Conservation (phyloP, 768 basidiomycete genomes). For the Gloeopeniophorella convolvens region DNA sequence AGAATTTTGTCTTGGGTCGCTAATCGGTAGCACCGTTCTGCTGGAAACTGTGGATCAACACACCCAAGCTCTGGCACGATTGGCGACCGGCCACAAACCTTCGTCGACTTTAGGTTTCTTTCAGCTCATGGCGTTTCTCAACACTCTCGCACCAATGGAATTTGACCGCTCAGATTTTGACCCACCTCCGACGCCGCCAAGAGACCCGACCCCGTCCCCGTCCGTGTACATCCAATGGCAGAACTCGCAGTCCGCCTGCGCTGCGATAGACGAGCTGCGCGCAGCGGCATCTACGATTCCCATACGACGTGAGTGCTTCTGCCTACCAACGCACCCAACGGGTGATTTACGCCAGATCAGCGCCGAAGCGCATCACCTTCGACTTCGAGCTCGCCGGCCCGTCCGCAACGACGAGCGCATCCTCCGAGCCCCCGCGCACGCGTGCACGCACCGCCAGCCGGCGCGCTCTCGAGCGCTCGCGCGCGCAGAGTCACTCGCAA, state of each 20-base stretch:
- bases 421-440: neutral
- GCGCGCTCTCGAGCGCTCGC: neutral
- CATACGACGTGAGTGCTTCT: constrained; percentile 5
- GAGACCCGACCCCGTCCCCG: constrained; percentile 5
- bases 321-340: neutral
- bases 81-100: no score
- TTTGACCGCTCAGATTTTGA: neutral
- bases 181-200: constrained; percentile 8
- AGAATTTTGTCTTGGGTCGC: no score
- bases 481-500: constrained; percentile 8
- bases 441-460: neutral
- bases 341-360: neutral
- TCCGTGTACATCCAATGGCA: constrained; percentile 14
- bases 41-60: no score
- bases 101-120: no score
- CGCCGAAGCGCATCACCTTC: constrained; percentile 10
- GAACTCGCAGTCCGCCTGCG: constrained; percentile 17
- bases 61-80: no score
- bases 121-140: constrained; percentile 10
- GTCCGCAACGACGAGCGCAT: constrained; percentile 1
- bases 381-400: constrained; percentile 12
- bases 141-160: constrained; percentile 11
- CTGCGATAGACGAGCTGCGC: constrained; percentile 11
- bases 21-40: no score
- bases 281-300: constrained; percentile 8